A percentile compares a stretch with the other conserved stretches of the same genome.
Conservation (phyloP, 371 early-diverging fungal genomes). For the Umbelopsis sp. region DNA sequence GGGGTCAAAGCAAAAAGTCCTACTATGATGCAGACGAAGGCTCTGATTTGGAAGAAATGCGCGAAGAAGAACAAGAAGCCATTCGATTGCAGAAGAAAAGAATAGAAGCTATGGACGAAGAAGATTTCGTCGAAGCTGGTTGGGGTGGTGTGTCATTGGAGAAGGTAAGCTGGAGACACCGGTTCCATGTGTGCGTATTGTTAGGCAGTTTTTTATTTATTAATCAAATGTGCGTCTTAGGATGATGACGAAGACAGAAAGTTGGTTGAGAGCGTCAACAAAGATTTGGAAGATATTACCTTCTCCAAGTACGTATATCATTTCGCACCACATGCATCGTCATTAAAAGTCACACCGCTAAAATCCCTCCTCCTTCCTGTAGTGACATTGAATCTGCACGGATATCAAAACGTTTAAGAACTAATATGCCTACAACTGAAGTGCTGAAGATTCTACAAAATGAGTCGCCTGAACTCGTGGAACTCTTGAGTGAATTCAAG, state of each 20-base stretch:
- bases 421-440: conserved; percentile 67
- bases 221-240: not conserved
- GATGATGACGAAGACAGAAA: conserved; percentile 42
- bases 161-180: conserved; percentile 17
- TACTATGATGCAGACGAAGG: conserved; percentile 85
- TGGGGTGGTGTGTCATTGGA: conserved; percentile 40
- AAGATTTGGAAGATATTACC: conserved; percentile 60
- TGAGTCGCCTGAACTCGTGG: conserved; percentile 84
- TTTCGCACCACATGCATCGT: not conserved
- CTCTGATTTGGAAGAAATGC: conserved; percentile 74
- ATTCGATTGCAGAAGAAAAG: conserved; percentile 83
- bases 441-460: conserved; percentile 73
- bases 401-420: conserved; percentile 48
- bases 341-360: not conserved
- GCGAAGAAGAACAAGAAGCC: conserved; percentile 92
- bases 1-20: conserved; percentile 72
- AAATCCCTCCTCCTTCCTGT: conserved; percentile 4
- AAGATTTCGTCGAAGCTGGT: conserved; percentile 86
- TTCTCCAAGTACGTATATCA: conserved; percentile 23
- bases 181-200: not conserved
- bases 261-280: conserved; percentile 56
- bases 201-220: not conserved
- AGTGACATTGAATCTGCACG: conserved; percentile 32
- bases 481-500: conserved; percentile 76
- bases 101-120: conserved; percentile 79